phyloP scores from a whole-genome alignment of 805 yeast genomes.

The Ogataea paradorogensis region DNA sequence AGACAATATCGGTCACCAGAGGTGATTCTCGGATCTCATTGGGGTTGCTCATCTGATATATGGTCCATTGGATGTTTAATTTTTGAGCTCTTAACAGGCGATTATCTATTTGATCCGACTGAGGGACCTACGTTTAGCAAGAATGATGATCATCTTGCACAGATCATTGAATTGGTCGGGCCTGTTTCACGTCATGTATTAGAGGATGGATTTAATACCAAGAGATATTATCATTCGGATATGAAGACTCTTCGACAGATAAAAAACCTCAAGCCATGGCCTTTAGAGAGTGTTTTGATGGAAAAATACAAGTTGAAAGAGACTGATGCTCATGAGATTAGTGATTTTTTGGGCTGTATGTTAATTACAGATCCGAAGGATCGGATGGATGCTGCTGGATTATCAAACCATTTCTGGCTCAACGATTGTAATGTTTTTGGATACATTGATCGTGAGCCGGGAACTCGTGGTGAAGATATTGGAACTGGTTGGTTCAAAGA shows the following conservation, averaged over 20 bases:
- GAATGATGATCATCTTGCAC: conserved; percentile 96
- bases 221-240: conserved; percentile 34
- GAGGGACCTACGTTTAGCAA: conserved; percentile 73
- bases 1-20: conserved; percentile 94
- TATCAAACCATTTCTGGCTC: conserved; percentile 85
- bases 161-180: conserved; percentile 66
- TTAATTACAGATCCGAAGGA: conserved; percentile 69
- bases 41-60: conserved; percentile 95
- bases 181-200: conserved; percentile 52
- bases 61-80: conserved; percentile 95
- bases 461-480: conserved; percentile 82
- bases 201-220: conserved; percentile 60
- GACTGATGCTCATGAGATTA: conserved; percentile 65
- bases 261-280: conserved; percentile 85
- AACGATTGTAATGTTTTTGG: conserved; percentile 77
- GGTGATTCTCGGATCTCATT: conserved; percentile 68
- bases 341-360: conserved; percentile 84
- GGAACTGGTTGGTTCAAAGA: conserved; percentile 83
- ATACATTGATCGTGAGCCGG: conserved; percentile 71
- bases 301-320: conserved; percentile 80
- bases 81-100: conserved; percentile 92
- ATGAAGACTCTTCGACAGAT: conserved; percentile 62
- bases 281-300: conserved; percentile 69
- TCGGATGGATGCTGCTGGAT: conserved; percentile 95
- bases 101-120: conserved; percentile 88